Evolutionary conservation across 345 rosid species (phyloP).

Genomic region (Sonneratia alba): DNA sequence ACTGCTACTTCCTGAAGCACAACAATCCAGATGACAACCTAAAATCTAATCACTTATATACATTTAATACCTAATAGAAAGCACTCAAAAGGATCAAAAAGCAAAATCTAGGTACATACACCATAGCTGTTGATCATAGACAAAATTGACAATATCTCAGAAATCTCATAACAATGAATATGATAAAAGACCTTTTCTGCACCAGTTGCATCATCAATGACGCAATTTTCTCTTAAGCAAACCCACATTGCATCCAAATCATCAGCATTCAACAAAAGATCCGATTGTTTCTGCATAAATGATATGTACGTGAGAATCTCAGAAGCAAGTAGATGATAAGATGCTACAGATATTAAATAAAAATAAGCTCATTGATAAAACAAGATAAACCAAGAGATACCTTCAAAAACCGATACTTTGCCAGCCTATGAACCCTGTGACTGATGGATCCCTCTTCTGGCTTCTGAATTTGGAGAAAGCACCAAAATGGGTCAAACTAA

Average conservation of each 20-base stretch:
- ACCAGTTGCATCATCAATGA: slow-evolving; percentile 94
- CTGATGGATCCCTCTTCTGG: slow-evolving; percentile 98
- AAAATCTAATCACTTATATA: background rate
- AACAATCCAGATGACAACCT: background rate
- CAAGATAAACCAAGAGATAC: slow-evolving; percentile 19
- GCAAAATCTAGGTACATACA: no score
- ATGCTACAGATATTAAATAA: background rate
- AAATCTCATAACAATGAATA: no score
- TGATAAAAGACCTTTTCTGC: slow-evolving; percentile 76
- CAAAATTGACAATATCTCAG: no score
- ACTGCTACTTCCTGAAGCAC: no score
- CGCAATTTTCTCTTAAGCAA: slow-evolving; percentile 98
- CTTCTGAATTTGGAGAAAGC: slow-evolving; percentile 43
- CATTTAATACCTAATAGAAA: background rate
- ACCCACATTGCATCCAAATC: slow-evolving; percentile 99
- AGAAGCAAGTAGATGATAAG: background rate
- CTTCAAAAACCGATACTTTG: slow-evolving; percentile 88
- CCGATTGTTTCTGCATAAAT: slow-evolving; percentile 86
- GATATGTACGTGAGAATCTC: slow-evolving; percentile 12
- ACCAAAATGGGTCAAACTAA: background rate
- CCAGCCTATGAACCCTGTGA: slow-evolving; percentile 86
- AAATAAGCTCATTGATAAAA: background rate
- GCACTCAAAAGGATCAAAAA: background rate
- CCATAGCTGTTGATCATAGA: no score
- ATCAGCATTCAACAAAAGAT: slow-evolving; percentile 87